These are phyloP conservation scores for Hippophae tibetana DNA, from an alignment of 306 rosid genomes.

Conservation along the genomic window DNA sequence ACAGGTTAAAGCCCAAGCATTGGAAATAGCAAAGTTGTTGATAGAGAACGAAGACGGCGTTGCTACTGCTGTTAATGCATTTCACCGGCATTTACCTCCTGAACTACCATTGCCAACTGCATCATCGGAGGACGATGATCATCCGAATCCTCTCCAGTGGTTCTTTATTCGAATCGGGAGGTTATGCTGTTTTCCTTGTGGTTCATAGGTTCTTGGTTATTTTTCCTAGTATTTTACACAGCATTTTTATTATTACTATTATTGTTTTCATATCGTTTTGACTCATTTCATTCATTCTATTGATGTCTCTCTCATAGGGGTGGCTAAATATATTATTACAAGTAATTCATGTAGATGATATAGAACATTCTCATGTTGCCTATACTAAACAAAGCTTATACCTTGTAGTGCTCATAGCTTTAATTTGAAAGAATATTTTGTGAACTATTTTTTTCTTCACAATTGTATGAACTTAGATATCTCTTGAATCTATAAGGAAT, in stretches of 20 bases:
- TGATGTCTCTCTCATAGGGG: slow-evolving; percentile 14
- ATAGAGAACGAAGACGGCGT: slow-evolving; percentile 90
- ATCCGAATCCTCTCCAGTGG: slow-evolving; percentile 46
- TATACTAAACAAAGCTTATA: too few relatives aligned
- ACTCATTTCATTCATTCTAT: slow-evolving; percentile 48
- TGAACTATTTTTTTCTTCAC: neutral
- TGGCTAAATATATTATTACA: neutral
- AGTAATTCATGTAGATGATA: neutral
- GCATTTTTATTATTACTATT: slow-evolving; percentile 1
- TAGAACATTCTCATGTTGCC: neutral
- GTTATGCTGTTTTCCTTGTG: slow-evolving; percentile 61
- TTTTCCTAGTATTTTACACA: slow-evolving; percentile 12
- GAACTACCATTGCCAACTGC: slow-evolving; percentile 62
- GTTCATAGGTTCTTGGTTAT: slow-evolving; percentile 33
- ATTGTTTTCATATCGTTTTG: slow-evolving; percentile 16
- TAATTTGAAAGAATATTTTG: too few relatives aligned
- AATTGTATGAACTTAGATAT: too few relatives aligned
- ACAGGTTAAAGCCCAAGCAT: slow-evolving; percentile 67
- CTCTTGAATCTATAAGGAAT: too few relatives aligned
- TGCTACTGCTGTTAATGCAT: slow-evolving; percentile 81
- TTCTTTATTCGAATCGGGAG: slow-evolving; percentile 45
- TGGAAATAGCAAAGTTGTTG: slow-evolving; percentile 55
- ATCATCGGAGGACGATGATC: slow-evolving; percentile 37
- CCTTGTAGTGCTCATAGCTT: too few relatives aligned
- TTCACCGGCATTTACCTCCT: slow-evolving; percentile 71